Evolutionary conservation across 192 early-diverging fungal genomes (phyloP), one percentile per base, ranked within the genome.

Genomic region (Umbelopsis ramanniana): DNA sequence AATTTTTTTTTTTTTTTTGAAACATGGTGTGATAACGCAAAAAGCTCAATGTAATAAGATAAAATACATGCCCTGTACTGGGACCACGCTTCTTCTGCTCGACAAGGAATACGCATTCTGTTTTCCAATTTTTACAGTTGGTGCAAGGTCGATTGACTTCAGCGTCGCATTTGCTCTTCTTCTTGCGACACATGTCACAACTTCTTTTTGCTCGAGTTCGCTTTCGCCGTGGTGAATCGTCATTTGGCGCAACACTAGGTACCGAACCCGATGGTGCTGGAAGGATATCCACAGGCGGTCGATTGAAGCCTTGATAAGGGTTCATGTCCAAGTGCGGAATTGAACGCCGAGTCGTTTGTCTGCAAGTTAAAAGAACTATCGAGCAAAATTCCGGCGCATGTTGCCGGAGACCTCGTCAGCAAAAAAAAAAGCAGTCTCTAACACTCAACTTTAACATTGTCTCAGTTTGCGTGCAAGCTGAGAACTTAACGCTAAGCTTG

Each of bases 161-260:
- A 21, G 66, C 79, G 79, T 95, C 91, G 74, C 93, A 95, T 47
- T 90, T 90, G 76, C 92, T 89, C 74, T 95, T 95, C 70, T 93
- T 93, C 40, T 88, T 87, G 55, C 92, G 78, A 72, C 93, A 95
- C 24, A 82, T 84, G 69, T 95, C 93, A 76, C 93, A 79, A 38
- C 78, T 79, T 11, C 74, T 66, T 48, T 75, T 79, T 2, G 74
- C 74, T 22, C 78, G 35, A 2, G 73, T 79, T 37, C 78, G 74
- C 54, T 79, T 79, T 46, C 53, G 54, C 21, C 77, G 52, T 22
- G 55, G 74, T 11, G 71, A 43, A 24, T 57, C 69, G 33, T 26
- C 57, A 37, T 10, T 19, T 17, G 33, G 14, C 23, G n/a, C 17
- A 14, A 26, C 33, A 37, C 12, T 37, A 35, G 57, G 5, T 33